Base-by-base conservation (phyloP, 371 early-diverging fungal species). In the Mucor circinelloides region DNA sequence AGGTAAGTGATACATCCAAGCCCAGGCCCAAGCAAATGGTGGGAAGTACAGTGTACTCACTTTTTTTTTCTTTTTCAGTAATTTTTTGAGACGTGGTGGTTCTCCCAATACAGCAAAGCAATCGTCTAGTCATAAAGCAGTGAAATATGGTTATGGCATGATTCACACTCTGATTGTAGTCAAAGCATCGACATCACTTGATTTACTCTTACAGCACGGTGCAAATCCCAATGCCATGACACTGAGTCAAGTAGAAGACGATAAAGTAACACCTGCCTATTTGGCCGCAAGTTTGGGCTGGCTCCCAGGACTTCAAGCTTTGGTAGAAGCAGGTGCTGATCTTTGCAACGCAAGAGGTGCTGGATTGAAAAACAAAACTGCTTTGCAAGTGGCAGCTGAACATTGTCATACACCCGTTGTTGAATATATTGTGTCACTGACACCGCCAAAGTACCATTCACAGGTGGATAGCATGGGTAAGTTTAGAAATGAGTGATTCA, bases 51-150 rank as follows among this genome's bases (percentile, higher is more conserved):
- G 17, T 19, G 30, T 56, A 32, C 9, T 56, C 32, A 30, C 52
- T 30, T 12, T 28, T 9, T 19, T 40, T 13, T 12, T 17, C 64
- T 19, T 40, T 13, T 12, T 17, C 64, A 74, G 81, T 38, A 81
- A 79, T 59, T 83, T 81, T 28, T 67, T 83, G 17, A 73, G 78
- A 44, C 77, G 79, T 19, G 81, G 81, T 23, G 84, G 84, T n/a
- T 81, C 81, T 3, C 84, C 84, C 15, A 83, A 83, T 62, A 81
- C 81, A 58, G 84, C 81, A 19, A 83, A 79, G 21, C 81, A 80
- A 68, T 74, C 78, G 3, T 63, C 75, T 9, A 68, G 72, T n/a
- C 38, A 62, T 23, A 64, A 72, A 13, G n/a, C 30, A 1, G 70
- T 83, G 12, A 71, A 76, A 32, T 77, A 78, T 64, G 84, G 84